Conservation (phyloP, 2,329 filamentous ascomycete genomes). For the Penicillium expansum region DNA sequence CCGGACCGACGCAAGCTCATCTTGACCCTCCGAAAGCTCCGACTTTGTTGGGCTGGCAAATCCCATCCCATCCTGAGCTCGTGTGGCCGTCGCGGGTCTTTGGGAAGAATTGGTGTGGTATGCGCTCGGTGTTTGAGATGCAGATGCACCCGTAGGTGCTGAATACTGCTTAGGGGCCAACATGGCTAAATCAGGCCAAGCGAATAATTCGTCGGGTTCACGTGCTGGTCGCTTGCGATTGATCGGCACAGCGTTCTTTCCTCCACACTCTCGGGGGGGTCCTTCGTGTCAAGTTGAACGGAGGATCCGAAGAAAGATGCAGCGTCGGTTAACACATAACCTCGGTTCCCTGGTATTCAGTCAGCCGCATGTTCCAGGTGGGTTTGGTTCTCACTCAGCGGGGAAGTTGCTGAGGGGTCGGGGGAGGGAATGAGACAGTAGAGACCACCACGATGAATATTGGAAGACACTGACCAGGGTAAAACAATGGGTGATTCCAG, state of each 20-base stretch:
- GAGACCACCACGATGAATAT: background rate
- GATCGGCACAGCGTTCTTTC: slow-evolving; percentile 8
- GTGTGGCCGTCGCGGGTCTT: slow-evolving; percentile 29
- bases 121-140: slow-evolving; percentile 36
- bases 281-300: slow-evolving; percentile 8
- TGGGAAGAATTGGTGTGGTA: slow-evolving; percentile 31
- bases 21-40: slow-evolving; percentile 77
- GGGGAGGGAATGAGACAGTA: background rate
- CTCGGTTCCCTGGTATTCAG: slow-evolving; percentile 5
- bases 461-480: slow-evolving; percentile 1
- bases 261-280: slow-evolving; percentile 10
- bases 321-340: slow-evolving; percentile 20
- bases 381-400: slow-evolving; percentile 1
- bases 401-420: slow-evolving; percentile 3
- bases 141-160: slow-evolving; percentile 30
- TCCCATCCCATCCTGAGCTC: slow-evolving; percentile 35
- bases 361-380: slow-evolving; percentile 8
- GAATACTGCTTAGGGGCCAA: slow-evolving; percentile 45
- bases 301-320: slow-evolving; percentile 5
- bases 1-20: slow-evolving; percentile 71
- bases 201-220: slow-evolving; percentile 1
- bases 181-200: slow-evolving; percentile 28
- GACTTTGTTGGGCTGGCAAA: slow-evolving; percentile 87
- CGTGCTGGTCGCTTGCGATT: background rate
- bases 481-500: slow-evolving; percentile 4